Evolutionary conservation across 225 moss, liverwort and hornwort genomes (phyloP).

Genomic region (Ulota crispa): DNA sequence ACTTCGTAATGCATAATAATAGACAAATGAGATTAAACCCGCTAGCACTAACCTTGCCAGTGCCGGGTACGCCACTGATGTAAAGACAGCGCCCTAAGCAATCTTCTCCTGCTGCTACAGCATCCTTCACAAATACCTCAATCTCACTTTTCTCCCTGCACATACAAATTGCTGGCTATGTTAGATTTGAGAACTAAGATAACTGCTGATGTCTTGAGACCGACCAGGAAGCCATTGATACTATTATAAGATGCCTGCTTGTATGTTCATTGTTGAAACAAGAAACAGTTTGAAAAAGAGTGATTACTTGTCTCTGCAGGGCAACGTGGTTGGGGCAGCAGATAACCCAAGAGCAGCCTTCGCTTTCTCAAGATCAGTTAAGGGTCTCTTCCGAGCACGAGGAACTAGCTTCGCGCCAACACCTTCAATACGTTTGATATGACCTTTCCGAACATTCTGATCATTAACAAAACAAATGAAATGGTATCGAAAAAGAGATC

Average conservation of each 20-base stretch:
- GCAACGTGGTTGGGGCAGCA: constrained; percentile 76
- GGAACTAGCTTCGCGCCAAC: constrained; percentile 71
- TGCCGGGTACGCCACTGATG: constrained; percentile 98
- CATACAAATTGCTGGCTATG: not conserved
- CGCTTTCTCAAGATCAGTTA: constrained; percentile 77
- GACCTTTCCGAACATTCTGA: constrained; percentile 80
- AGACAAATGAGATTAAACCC: not conserved
- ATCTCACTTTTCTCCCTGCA: constrained; percentile 86
- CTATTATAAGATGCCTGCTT: not conserved
- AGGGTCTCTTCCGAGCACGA: constrained; percentile 49
- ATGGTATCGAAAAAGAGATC: not conserved
- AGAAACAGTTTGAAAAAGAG: not conserved
- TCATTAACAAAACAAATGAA: constrained; percentile 5
- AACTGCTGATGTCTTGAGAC: not conserved
- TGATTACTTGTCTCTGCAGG: constrained; percentile 84
- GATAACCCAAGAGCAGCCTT: constrained; percentile 81
- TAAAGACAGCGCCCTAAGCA: constrained; percentile 95
- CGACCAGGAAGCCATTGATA: not conserved
- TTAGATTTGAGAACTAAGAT: not conserved
- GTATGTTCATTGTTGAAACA: not conserved
- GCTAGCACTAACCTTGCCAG: constrained; percentile 78
- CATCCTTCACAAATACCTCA: constrained; percentile 76
- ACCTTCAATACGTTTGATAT: constrained; percentile 67
- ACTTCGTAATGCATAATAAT: not conserved
- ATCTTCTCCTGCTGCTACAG: constrained; percentile 82